Evolutionary conservation across 2,329 filamentous ascomycete genomes (phyloP), one percentile per base, ranked within the genome.

Genomic region (Paramyrothecium sp.): DNA sequence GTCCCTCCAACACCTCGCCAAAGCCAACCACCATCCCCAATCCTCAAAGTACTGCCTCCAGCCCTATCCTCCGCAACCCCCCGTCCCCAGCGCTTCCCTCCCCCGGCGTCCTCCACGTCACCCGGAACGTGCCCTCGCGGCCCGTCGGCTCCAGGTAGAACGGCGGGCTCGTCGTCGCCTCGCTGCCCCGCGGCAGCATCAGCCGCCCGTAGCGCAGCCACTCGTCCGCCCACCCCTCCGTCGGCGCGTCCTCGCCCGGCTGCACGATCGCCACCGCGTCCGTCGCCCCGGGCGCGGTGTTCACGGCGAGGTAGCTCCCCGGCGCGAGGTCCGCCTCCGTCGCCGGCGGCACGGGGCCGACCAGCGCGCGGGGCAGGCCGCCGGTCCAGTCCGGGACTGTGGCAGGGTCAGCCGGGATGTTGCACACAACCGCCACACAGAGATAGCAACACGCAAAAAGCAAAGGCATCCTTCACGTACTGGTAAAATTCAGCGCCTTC

Each of bases 281-380:
- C 11, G 53, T 48, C 26, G 56, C 56, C 48, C 54, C 56, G 21
- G 56, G 51, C 12, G 48, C 41, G 56, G 51, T 58, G 56, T 58
- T 58, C 47, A 58, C 33, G 48, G 54, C 54, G 17, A 58, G 23
- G 48, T 55, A 53, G 17, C 53, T 55, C 53, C 54, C 56, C 2
- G 34, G 38, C 33, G 56, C 48, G 12, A 58, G 53, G 21, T 55
- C 54, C 26, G 30, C 56, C 22, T 41, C 47, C 7, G 48, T 50
- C 16, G 47, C 53, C 34, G 56, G 53, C n/a, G 55, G 23, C 8
- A 57, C 17, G 30, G 52, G 51, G 51, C 22, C 55, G 47, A 56
- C 53, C 30, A 54, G 16, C 22, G 52, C 22, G 17, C 47, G n/a
- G n/a, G 56, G 52, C 16, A n/a, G 12, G 3, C 52, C 51, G 52